Conservation (phyloP, 805 yeast genomes). For the Yamadazyma sp. region DNA sequence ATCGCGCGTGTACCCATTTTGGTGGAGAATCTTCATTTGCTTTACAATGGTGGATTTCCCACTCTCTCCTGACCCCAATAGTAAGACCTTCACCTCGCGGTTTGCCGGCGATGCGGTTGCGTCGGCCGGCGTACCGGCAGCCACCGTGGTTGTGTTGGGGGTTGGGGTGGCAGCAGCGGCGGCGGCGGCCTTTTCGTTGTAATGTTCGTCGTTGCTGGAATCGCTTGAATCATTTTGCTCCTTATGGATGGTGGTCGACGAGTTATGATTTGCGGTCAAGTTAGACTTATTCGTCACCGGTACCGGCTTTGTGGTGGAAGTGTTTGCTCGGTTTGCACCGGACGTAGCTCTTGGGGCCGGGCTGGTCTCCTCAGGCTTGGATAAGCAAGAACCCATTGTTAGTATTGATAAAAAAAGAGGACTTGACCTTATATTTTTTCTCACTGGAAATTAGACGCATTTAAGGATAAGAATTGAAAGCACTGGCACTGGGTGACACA, state of each 20-base stretch:
- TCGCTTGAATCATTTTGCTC: constrained; percentile 10
- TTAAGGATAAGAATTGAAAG: constrained; percentile 3
- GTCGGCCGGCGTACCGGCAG: not conserved
- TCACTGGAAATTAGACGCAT: constrained; percentile 6
- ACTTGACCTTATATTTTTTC: constrained; percentile 3
- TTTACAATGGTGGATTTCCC: constrained; percentile 81
- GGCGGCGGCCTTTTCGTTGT: constrained; percentile 12
- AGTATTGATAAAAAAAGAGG: not conserved
- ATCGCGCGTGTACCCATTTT: constrained; percentile 66
- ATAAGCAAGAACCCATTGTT: constrained; percentile 10
- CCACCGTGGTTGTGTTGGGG: not conserved
- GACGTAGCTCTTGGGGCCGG: not conserved
- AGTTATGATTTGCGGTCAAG: constrained; percentile 2
- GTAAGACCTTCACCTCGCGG: constrained; percentile 66
- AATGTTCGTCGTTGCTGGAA: constrained; percentile 16
- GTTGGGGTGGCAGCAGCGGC: not conserved
- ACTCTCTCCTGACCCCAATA: constrained; percentile 85
- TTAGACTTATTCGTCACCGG: constrained; percentile 1
- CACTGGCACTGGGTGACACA: not conserved
- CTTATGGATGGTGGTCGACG: constrained; percentile 6
- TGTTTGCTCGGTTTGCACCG: not conserved
- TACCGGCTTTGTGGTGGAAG: not conserved
- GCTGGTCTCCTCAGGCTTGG: constrained; percentile 2
- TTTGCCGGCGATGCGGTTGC: constrained; percentile 6
- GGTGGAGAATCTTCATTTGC: constrained; percentile 78